Base-by-base conservation (phyloP, 257 asterid genomes). In the Ilex asprella region DNA sequence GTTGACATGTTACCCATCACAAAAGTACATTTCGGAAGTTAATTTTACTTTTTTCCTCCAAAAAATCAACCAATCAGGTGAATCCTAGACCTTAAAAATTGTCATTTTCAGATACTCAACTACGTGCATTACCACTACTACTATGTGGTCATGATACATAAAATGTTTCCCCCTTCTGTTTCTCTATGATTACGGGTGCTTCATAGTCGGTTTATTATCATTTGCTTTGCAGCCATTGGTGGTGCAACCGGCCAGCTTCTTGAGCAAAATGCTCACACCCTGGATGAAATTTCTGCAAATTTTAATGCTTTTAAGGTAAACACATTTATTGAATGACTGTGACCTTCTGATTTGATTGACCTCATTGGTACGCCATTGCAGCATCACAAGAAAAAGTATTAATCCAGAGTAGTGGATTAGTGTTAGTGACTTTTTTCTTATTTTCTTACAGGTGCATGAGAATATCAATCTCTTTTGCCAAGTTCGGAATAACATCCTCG, bases 231-330 rank as follows among this genome's bases (percentile, higher is more conserved):
- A 92, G 97, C 66, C 59, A 86, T 92, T 75, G 95, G 93, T 68
- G 97, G 95, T 64, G 64, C 73, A 61, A 60, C 84, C 62, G 95
- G 94, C 41, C 88, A 77, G 70, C 86, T 84, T 62, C 94, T 84
- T 70, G 86, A 89, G 83, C 88, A 85, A 81, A 83, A 51, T 69
- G 87, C 94, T 62, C 84, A 77, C 31, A 86, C 84, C 60, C 75
- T 92, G 81, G 96, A 83, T 71, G 86, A 83, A 76, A 83, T 89
- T 70, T 86, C 91, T 66, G 80, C 89, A 56, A 92, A 92, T 65
- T 84, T 89, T 72, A 62, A 79, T 61, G 50, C 82, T 74, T 77
- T 67, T 68, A 78, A 86, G 97, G 97, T 92, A 73, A 67, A 59
- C 46, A 63, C 39, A 30, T 15, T 35, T 35, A 54, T 75, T 61